Evolutionary conservation across 2,329 filamentous ascomycete species (phyloP), one percentile per base, ranked within the genome.

Genomic region (Paraphoma sp.): DNA sequence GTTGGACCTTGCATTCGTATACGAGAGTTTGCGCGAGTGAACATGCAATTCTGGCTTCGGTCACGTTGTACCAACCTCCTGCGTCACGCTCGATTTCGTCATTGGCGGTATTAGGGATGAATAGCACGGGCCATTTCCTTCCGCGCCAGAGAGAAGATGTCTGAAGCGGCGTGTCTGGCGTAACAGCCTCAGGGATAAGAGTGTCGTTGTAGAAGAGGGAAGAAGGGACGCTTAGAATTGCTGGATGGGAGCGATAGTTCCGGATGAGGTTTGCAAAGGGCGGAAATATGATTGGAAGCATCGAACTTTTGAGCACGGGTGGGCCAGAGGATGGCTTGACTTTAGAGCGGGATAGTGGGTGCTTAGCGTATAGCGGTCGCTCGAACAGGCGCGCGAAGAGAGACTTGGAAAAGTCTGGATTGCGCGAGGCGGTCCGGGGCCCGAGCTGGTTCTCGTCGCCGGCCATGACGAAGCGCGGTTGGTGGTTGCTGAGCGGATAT

Each of bases 161-260:
- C 28, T 78, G 66, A 4, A 73, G 57, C 3, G 69, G 62, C 12
- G 68, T 73, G 30, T 36, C 6, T 7, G 49, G 48, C 0, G 59
- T 54, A 12, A 53, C 54, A 33, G 75, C 74, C 67, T 79, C 77
- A 6, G 79, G 77, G 30, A 80, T 73, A 4, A 82, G 66, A 0
- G 79, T 81, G 58, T 82, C 76, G 59, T 73, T 64, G 62, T 82
- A 81, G 66, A 81, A 81, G 18, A 80, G 67, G 1, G 71, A 63
- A 30, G 70, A 76, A 2, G 79, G 77, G 5, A 80, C 70, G 12
- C 73, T 72, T 28, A 82, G 70, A 52, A 82, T 81, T 23, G 79
- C 72, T 6, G 78, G 76, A 52, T 82, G 80, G 38, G 79, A 81
- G 51, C 80, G 77, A 63, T 82, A 82, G 62, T 82, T 81, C 29